Evolutionary conservation across 176 grass and related monocot species (phyloP), one percentile per base, ranked within the genome.

Genomic region (Oryza meridionalis): DNA sequence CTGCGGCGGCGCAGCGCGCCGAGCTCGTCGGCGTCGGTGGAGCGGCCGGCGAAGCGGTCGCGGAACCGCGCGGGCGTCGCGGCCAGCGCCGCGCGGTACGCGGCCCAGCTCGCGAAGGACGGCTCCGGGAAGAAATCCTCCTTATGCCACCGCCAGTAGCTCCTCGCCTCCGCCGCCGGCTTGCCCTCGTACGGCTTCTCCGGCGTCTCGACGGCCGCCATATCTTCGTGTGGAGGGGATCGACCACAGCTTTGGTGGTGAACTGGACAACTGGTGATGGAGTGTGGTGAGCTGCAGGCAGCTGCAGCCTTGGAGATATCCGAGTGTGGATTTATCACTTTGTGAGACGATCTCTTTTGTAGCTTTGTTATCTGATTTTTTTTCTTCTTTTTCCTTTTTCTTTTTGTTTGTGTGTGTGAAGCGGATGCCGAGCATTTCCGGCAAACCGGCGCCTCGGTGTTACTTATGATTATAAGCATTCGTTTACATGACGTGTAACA

Each of bases 121-220:
- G 89, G 90, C 87, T 98, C 96, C 4, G 96, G 96, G 91, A 98
- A 94, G 85, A 98, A 95, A 65, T 98, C 96, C 1, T 92, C 80
- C 82, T 78, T 98, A 70, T 53, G 90, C 80, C 89, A 95, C 65
- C 96, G 88, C 96, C 96, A 98, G 75, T 96, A 95, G 67, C 89
- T 77, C 82, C 84, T 89, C 1, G 2, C 73, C 9, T 1, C 10
- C 2, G 29, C 29, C 2, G n/a, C 26, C 0, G 42, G 19, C 65
- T 82, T 78, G 29, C n/a, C 21, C 2, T 2, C 35, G 16, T 69
- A 7, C 8, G 9, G 13, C 1, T 83, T 33, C 13, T 29, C 17
- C 4, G 55, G 37, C 7, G 46, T 61, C 14, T 82, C 79, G 45
- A 27, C 46, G 45, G 67, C 3, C 27, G 73, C 74, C 88, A 86